Evolutionary conservation across 257 asterid species (phyloP).

Genomic region (Paulownia fortunei): DNA sequence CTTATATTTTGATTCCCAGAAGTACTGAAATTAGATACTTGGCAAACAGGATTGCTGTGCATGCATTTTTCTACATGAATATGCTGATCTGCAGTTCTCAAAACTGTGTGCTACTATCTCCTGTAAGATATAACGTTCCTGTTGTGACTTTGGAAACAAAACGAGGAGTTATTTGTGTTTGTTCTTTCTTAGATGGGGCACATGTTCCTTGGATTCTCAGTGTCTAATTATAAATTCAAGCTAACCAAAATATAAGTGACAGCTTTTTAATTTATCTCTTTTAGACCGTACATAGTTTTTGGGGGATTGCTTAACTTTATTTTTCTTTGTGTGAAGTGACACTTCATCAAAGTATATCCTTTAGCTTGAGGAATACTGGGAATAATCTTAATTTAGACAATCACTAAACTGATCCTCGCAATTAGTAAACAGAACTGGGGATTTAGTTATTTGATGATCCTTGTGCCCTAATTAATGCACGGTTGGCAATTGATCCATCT

Average conservation of each 20-base stretch:
- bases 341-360: not conserved
- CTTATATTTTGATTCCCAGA: not conserved
- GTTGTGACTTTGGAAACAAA: slow-evolving; percentile 4
- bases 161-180: not conserved
- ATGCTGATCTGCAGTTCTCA: slow-evolving; percentile 27
- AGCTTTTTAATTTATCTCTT: not conserved
- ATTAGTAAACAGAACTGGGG: slow-evolving; percentile 9
- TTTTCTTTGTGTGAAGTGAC: not conserved
- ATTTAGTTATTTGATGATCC: not conserved
- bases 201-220: not conserved
- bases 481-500: not conserved
- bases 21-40: slow-evolving; percentile 18
- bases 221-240: not conserved
- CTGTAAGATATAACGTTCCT: slow-evolving; percentile 13
- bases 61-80: not conserved
- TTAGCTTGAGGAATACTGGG: slow-evolving; percentile 7
- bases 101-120: slow-evolving; percentile 17
- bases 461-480: not conserved
- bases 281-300: not conserved
- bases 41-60: slow-evolving; percentile 6
- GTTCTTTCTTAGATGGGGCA: slow-evolving; percentile 13
- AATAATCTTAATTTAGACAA: not conserved
- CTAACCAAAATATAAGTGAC: not conserved
- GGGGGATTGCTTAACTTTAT: not conserved
- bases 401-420: slow-evolving; percentile 11